phyloP scores from a whole-genome alignment of 257 asterid species.

The Nicotiana noctiflora region DNA sequence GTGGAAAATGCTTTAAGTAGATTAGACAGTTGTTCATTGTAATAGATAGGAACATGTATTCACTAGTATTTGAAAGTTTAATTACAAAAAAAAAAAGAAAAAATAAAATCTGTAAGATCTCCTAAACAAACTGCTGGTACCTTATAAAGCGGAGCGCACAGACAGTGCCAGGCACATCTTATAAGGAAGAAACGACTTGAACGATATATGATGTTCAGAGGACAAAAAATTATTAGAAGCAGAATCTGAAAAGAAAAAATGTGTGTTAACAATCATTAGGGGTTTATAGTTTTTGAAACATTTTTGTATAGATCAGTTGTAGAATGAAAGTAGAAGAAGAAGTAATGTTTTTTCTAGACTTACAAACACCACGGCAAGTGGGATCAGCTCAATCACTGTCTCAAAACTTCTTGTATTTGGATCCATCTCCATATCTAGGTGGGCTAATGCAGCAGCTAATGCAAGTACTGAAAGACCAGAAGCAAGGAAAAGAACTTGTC shows the following conservation, averaged over 20 bases:
- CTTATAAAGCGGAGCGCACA: constrained; percentile 84
- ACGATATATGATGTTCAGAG: constrained; percentile 64
- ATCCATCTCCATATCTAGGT: constrained; percentile 84
- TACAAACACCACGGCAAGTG: constrained; percentile 51
- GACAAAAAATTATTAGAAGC: constrained; percentile 48
- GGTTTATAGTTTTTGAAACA: neutral
- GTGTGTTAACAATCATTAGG: neutral
- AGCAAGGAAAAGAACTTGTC: constrained; percentile 65
- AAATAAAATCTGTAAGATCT: too few relatives aligned
- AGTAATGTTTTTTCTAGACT: constrained; percentile 17
- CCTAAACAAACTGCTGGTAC: constrained; percentile 18
- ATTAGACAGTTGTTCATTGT: too few relatives aligned
- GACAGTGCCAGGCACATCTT: constrained; percentile 50
- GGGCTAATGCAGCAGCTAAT: constrained; percentile 53
- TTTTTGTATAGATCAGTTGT: neutral
- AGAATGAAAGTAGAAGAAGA: neutral
- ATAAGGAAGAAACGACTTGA: constrained; percentile 75
- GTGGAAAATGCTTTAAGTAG: too few relatives aligned
- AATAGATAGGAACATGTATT: too few relatives aligned
- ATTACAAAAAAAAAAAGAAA: neutral
- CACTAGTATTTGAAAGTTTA: too few relatives aligned
- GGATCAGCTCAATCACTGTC: constrained; percentile 55
- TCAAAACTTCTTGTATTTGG: constrained; percentile 28
- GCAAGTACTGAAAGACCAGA: constrained; percentile 66
- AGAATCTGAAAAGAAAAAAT: constrained; percentile 30